Base-by-base conservation (phyloP, 2,329 filamentous ascomycete genomes). In the Colletotrichum gigasporum region DNA sequence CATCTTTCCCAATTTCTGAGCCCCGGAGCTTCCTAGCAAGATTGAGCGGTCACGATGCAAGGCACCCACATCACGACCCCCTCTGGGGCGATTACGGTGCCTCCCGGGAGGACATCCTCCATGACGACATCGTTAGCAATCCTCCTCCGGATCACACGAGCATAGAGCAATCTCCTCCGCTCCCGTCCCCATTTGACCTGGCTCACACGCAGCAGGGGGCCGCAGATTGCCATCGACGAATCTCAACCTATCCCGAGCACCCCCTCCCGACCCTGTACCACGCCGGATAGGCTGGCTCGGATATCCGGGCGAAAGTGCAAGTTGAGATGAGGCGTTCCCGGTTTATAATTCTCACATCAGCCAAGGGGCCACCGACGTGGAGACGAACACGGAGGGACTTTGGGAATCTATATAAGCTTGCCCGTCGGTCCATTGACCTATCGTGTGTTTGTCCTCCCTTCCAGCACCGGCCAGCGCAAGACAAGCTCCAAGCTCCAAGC, bases 51-150 rank as follows among this genome's bases (percentile, higher is more conserved):
- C 22, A 47, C 24, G 32, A 39, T 52, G 45, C n/a, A 11, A 11
- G 18, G 56, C 32, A 18, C 9, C 35, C 28, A 24, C 34, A 9
- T 30, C 12, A 26, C 11, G 7, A 35, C n/a, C 20, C 37, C 41
- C n/a, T 50, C 42, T 50, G 47, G 18, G 30, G 14, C 8, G 11
- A 18, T 34, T n/a, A 18, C n/a, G 30, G 18, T 18, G 37, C 41
- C 41, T 54, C 56, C 16, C 14, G 11, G n/a, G 18, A 9, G 20
- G n/a, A n/a, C n/a, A n/a, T n/a, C 18, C 20, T 51, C 41, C 41
- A 61, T 64, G 61, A 64, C 61, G 26, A 35, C 55, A 61, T 61
- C 16, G 39, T 48, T 20, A 60, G 28, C 42, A 8, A 5, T n/a
- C 16, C n/a, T 37, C 5, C 18, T 16, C 14, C 37, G 16, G 10